Evolutionary conservation across 1,139 yeast genomes (phyloP).

Genomic region (Lodderomyces pseudojiufengensis): DNA sequence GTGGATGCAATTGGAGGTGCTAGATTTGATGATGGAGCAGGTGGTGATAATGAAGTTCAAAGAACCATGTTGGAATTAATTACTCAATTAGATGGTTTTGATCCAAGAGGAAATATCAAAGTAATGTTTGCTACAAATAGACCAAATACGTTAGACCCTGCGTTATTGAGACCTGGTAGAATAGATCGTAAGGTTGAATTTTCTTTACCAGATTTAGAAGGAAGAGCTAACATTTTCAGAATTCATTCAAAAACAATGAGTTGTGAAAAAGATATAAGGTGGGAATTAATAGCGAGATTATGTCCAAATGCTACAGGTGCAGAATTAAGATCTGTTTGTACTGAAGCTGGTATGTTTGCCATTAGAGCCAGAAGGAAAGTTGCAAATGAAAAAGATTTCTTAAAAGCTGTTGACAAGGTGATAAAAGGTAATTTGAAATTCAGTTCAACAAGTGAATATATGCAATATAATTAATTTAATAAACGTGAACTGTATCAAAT

Average conservation of each 20-base stretch:
- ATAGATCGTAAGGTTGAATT: constrained; percentile 97
- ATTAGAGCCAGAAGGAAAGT: constrained; percentile 97
- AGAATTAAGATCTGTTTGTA: constrained; percentile 91
- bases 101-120: constrained; percentile 96
- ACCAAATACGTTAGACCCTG: constrained; percentile 97
- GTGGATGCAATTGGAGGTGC: constrained; percentile 99
- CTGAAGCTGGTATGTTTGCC: constrained; percentile 99
- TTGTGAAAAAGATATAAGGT: constrained; percentile 92
- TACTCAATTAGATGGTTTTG: constrained; percentile 96
- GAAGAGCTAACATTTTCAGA: constrained; percentile 94
- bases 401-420: constrained; percentile 96
- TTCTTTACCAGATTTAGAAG: constrained; percentile 92
- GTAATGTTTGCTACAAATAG: constrained; percentile 99
- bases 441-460: constrained; percentile 93
- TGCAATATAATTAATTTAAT: constrained; percentile 71
- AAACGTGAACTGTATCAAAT: not conserved
- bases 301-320: constrained; percentile 99
- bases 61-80: constrained; percentile 98
- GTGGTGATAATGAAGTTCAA: constrained; percentile 98
- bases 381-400: constrained; percentile 94
- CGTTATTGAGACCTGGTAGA: constrained; percentile 95
- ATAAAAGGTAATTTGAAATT: constrained; percentile 97
- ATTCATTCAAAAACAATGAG: constrained; percentile 97
- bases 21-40: constrained; percentile 98
- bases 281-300: constrained; percentile 95